These are phyloP conservation scores for Clathrospora elynae DNA, from an alignment of 2,329 filamentous ascomycete genomes.

Conservation along the genomic window DNA sequence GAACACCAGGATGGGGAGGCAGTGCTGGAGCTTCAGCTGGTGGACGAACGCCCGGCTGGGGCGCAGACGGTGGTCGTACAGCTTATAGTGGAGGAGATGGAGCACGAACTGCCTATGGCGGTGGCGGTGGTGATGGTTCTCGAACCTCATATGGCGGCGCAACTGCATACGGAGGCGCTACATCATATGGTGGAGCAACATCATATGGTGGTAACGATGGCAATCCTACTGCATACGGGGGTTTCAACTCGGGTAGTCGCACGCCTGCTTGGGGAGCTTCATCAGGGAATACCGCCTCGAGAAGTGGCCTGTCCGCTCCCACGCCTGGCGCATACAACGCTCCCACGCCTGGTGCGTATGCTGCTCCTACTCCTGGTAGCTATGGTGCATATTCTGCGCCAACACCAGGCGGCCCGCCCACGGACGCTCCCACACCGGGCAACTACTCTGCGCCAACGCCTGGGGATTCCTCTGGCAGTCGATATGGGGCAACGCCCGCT, in stretches of 20 bases:
- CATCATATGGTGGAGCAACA: slow-evolving; percentile 68
- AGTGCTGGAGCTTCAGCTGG: slow-evolving; percentile 44
- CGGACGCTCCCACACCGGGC: slow-evolving; percentile 49
- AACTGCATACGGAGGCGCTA: slow-evolving; percentile 74
- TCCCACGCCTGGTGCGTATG: slow-evolving; percentile 46
- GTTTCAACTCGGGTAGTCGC: slow-evolving; percentile 57
- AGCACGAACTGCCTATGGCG: slow-evolving; percentile 46
- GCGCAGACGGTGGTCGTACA: slow-evolving; percentile 53
- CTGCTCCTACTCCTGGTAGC: slow-evolving; percentile 42
- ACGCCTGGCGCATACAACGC: slow-evolving; percentile 44
- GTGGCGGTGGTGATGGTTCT: slow-evolving; percentile 48
- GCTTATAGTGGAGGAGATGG: slow-evolving; percentile 52
- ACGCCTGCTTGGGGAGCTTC: slow-evolving; percentile 63
- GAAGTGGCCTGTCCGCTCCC: slow-evolving; percentile 37
- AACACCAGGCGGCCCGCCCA: slow-evolving; percentile 44
- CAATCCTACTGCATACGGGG: slow-evolving; percentile 57
- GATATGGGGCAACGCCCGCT: slow-evolving; percentile 47
- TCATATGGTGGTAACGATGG: slow-evolving; percentile 46
- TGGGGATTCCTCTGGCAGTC: slow-evolving; percentile 32
- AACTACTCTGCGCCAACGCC: slow-evolving; percentile 50
- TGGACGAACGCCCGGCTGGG: slow-evolving; percentile 45
- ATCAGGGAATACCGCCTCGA: slow-evolving; percentile 29
- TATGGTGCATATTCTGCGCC: slow-evolving; percentile 46
- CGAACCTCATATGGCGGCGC: slow-evolving; percentile 57
- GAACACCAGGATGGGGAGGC: slow-evolving; percentile 55